Evolutionary conservation across 192 early-diverging fungal species (phyloP), one percentile per base, ranked within the genome.

Genomic region (Jimgerdemannia flammicorona): DNA sequence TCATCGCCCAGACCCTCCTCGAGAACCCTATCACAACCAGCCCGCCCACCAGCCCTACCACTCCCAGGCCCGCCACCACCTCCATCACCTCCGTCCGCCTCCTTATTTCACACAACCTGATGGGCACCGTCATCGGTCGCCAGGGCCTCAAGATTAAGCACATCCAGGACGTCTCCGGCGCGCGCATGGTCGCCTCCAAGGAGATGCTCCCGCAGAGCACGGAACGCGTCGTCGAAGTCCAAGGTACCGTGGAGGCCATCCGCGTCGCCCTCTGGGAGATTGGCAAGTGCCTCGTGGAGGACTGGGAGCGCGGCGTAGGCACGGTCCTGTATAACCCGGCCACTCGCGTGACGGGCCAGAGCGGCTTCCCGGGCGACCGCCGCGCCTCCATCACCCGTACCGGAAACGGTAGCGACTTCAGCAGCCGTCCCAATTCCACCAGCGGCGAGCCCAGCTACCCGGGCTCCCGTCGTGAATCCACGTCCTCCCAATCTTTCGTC

Each of bases 121-220:
- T 99, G 91, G 94, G 94, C 20, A 92, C 91, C 70, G 88, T 99
- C 74, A 98, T 99, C 83, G 98, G 98, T 49, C 94, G 96, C 75
- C 91, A 91, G 79, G 97, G 97, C 67, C 77, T 87, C 72, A 95
- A 95, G 85, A 98, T 99, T 82, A 98, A 96, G 86, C 93, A 96
- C 77, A 94, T 99, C 70, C 97, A 98, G 85, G 94, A 97, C 65
- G 81, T 87, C 17, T 95, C 95, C n/a, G 89, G 92, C 44, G 94
- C 93, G 9, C 91, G 92, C 49, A 89, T 98, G 84, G 90, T 90
- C 42, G 93, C 97, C 4, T 89, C 92, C 71, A 96, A 97, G 81
- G 94, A 97, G 74, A 93, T 95, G 85, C 84, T 99, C 40, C 96
- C 96, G 41, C 92, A 95, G 79, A 93, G 91, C 14, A 98, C 96